These are phyloP conservation scores for Zymoseptoria tritici DNA, from an alignment of 2,329 filamentous ascomycete genomes.

Conservation along the genomic window DNA sequence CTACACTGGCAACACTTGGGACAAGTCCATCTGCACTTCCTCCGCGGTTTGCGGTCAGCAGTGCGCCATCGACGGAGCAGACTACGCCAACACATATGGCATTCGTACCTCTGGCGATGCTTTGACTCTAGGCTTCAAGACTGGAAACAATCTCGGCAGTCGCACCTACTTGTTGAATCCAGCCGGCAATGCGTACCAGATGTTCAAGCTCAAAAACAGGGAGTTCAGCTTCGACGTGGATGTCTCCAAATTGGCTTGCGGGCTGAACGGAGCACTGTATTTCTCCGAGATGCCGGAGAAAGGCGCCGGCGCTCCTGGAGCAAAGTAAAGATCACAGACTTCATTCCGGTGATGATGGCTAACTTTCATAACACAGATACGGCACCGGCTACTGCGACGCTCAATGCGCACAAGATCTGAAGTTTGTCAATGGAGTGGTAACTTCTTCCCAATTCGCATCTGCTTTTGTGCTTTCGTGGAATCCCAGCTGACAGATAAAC, in stretches of 20 bases:
- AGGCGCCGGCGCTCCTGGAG: conserved; percentile 48
- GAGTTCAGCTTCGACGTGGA: conserved; percentile 70
- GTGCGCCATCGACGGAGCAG: conserved; percentile 51
- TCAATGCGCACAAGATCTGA: conserved; percentile 37
- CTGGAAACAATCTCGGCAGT: conserved; percentile 31
- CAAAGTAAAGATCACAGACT: neutral
- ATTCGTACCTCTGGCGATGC: conserved; percentile 44
- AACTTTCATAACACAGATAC: conserved; percentile 40
- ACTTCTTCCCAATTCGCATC: neutral
- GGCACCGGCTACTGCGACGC: conserved; percentile 52
- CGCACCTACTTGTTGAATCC: conserved; percentile 58
- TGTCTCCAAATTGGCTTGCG: conserved; percentile 59
- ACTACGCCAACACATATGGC: conserved; percentile 51
- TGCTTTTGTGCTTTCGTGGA: neutral
- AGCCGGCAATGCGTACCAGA: conserved; percentile 54
- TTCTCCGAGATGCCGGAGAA: conserved; percentile 56
- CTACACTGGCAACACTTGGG: conserved; percentile 41
- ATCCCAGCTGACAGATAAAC: neutral
- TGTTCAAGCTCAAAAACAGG: conserved; percentile 57
- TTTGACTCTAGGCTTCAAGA: conserved; percentile 41
- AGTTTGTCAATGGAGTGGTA: conserved; percentile 26
- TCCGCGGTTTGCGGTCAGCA: conserved; percentile 43
- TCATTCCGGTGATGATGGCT: conserved; percentile 8
- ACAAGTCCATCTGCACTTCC: conserved; percentile 35
- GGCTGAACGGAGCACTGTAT: conserved; percentile 64